Base-by-base conservation (phyloP, 164 flowering plant species). In the Berberis vulgaris region DNA sequence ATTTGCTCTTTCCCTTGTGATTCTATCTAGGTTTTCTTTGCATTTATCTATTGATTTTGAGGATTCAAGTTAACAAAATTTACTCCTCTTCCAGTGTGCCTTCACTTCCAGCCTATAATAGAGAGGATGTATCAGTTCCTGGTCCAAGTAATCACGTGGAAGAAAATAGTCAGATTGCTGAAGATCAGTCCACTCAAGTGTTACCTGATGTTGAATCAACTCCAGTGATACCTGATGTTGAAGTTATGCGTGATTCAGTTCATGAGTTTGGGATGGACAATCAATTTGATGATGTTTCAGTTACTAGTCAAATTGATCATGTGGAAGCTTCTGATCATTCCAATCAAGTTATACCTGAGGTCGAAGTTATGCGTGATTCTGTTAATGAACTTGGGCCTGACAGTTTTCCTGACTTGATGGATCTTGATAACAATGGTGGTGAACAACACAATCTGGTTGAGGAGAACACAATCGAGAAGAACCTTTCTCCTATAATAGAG, bases 321-420 rank as follows among this genome's bases (percentile, higher is more conserved):
- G 65, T 11, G 13, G 78, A 68, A 54, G 50, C 40, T 10, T 59
- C n/a, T n/a, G 75, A 73, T 2, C 65, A 38, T 62, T 60, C 67
- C n/a, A 67, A 78, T 62, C 69, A 66, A 59, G 69, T 71, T 65
- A 8, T 70, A 11, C 84, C 83, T 11, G 86, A 76, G 54, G 65
- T 77, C 26, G 98, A 93, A 78, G 61, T 75, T 40, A 63, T 73
- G 82, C 86, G 90, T 39, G 89, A 84, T 69, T 81, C 81, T 64
- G 63, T 43, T 45, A 77, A 56, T 74, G 81, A 75, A 50, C 43
- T 53, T 10, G 63, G 55, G 52, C 2, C 47, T 12, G 81, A 64
- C 47, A 61, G 55, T 60, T 45, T 67, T 73, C 71, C 76, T 3
- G 44, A 65, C n/a, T 64, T 43, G 72, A 60, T 65, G 1, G 69